A percentile compares a stretch with the other conserved stretches of the same genome.
These are phyloP conservation scores for Henningerozyma blattae DNA, from an alignment of 805 yeast genomes.

Conservation along the genomic window DNA sequence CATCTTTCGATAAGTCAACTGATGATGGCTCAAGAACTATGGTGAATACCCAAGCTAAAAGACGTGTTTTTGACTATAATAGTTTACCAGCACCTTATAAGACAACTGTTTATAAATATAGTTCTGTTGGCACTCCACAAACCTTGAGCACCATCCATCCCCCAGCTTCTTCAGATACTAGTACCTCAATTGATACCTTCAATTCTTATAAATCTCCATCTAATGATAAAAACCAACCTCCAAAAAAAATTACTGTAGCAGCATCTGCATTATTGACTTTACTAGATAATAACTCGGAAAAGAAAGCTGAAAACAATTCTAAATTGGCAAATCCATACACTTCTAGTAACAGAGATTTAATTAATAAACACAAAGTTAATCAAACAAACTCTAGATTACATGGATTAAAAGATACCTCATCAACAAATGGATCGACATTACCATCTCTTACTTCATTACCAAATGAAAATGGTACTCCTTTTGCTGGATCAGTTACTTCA, in stretches of 20 bases:
- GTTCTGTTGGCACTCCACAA: too few relatives aligned
- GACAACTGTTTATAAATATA: slow-evolving; percentile 22
- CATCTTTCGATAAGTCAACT: slow-evolving; percentile 14
- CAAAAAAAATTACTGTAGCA: slow-evolving; percentile 31
- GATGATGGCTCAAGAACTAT: slow-evolving; percentile 11
- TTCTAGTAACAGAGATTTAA: slow-evolving; percentile 2
- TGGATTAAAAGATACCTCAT: background rate
- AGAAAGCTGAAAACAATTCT: slow-evolving; percentile 5
- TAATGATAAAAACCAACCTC: too few relatives aligned
- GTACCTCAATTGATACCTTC: too few relatives aligned
- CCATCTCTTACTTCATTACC: background rate
- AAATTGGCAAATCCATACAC: slow-evolving; percentile 34
- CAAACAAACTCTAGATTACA: too few relatives aligned
- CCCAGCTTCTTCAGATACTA: too few relatives aligned
- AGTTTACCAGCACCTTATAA: slow-evolving; percentile 30
- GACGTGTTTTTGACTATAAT: slow-evolving; percentile 27
- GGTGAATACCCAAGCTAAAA: slow-evolving; percentile 14
- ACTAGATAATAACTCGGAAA: slow-evolving; percentile 22
- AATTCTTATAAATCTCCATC: too few relatives aligned
- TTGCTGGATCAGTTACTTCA: background rate
- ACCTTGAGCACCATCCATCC: too few relatives aligned
- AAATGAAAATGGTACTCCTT: background rate
- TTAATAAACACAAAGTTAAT: background rate
- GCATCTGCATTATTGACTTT: slow-evolving; percentile 39
- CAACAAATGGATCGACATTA: background rate